A percentile compares a stretch with the other conserved stretches of the same genome.
Conservation (phyloP, 2,329 filamentous ascomycete genomes). For the Kalmusia sp. region DNA sequence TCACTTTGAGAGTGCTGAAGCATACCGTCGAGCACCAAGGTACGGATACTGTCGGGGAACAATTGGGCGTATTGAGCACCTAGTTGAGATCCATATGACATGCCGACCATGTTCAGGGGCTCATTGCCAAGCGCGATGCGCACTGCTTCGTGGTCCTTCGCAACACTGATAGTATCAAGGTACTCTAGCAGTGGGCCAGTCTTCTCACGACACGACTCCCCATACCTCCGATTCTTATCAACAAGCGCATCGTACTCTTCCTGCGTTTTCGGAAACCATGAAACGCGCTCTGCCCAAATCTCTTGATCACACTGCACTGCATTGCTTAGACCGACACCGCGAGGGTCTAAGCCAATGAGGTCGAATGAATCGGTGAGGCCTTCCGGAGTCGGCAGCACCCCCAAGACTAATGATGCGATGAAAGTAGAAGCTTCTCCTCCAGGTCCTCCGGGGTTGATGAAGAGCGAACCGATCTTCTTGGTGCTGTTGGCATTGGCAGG, state of each 20-base stretch:
- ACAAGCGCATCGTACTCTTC: constrained; percentile 48
- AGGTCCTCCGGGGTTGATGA: constrained; percentile 52
- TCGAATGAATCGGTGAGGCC: constrained; percentile 44
- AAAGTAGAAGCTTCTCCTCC: constrained; percentile 37
- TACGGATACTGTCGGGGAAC: constrained; percentile 50
- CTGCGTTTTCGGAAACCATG: constrained; percentile 46
- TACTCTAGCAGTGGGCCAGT: constrained; percentile 50
- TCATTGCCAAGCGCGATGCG: constrained; percentile 40
- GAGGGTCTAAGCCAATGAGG: constrained; percentile 53
- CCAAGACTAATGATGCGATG: constrained; percentile 19
- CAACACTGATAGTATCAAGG: constrained; percentile 46
- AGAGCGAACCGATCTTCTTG: constrained; percentile 43
- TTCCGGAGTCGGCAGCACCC: background rate
- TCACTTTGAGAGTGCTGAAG: constrained; percentile 50
- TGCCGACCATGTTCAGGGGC: constrained; percentile 48
- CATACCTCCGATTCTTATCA: constrained; percentile 47
- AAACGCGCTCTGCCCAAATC: constrained; percentile 47
- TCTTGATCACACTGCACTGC: constrained; percentile 48
- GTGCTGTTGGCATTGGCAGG: constrained; percentile 19
- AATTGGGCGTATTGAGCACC: constrained; percentile 53
- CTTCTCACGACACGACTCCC: constrained; percentile 46
- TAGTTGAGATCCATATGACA: constrained; percentile 56
- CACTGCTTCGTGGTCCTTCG: constrained; percentile 43
- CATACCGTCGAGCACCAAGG: constrained; percentile 54
- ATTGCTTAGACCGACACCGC: constrained; percentile 52